These are phyloP conservation scores for Kickxella alabastrina DNA, from an alignment of 192 early-diverging fungal genomes.

Conservation along the genomic window DNA sequence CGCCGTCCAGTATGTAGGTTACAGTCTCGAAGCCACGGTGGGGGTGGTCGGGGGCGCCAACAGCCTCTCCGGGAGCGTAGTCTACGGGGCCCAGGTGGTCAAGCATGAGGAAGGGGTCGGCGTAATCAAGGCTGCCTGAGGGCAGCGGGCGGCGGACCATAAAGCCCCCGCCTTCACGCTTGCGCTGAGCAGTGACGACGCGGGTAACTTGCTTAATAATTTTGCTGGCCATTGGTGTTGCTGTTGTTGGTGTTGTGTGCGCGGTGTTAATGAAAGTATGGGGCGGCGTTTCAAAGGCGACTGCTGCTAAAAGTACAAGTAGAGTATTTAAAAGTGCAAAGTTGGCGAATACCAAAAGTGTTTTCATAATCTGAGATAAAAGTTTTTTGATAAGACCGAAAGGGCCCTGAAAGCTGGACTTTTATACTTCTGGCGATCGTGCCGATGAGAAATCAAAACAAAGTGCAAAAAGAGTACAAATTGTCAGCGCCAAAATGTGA, in stretches of 20 bases:
- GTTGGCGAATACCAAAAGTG: too few species aligned
- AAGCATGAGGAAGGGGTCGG: constrained; percentile 90
- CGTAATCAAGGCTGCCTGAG: constrained; percentile 57
- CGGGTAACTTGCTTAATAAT: constrained; percentile 41
- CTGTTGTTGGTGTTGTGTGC: not conserved
- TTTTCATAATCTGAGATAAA: too few species aligned
- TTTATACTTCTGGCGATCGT: too few species aligned
- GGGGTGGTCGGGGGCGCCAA: constrained; percentile 69
- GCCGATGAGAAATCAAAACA: too few species aligned
- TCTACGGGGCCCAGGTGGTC: constrained; percentile 60
- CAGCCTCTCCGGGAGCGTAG: constrained; percentile 55
- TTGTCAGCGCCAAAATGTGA: not conserved
- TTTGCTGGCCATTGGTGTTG: constrained; percentile 29
- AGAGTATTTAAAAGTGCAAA: constrained; percentile 14
- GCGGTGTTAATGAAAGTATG: not conserved
- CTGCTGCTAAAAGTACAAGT: constrained; percentile 44
- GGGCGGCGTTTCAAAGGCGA: constrained; percentile 14
- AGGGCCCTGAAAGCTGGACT: too few species aligned
- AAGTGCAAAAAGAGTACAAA: not conserved
- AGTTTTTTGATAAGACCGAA: too few species aligned
- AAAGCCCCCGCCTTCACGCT: constrained; percentile 79
- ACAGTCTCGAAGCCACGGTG: constrained; percentile 83
- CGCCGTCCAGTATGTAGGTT: constrained; percentile 65
- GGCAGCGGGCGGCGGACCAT: constrained; percentile 76
- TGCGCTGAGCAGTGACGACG: constrained; percentile 41